A percentile compares a stretch with the other conserved stretches of the same genome.
Conservation (phyloP, 768 basidiomycete genomes). For the Mycena sanguinolenta region DNA sequence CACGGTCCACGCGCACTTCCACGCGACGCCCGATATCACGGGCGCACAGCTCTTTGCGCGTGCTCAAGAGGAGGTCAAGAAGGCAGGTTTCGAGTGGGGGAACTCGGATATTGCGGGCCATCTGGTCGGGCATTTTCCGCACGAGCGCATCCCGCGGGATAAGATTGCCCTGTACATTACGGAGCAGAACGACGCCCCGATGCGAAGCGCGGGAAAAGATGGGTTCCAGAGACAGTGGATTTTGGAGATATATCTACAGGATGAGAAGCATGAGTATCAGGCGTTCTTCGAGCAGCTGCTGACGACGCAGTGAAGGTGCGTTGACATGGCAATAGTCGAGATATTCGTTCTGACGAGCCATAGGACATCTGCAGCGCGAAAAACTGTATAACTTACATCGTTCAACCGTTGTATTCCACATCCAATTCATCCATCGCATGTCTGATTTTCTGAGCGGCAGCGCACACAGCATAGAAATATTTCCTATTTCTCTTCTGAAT, state of each 20-base stretch:
- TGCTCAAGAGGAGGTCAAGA: conserved; percentile 12
- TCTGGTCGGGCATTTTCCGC: conserved; percentile 23
- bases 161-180: conserved; percentile 20
- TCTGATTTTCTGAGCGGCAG: no score
- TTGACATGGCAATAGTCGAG: background rate
- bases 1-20: conserved; percentile 14
- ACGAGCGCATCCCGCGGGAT: conserved; percentile 24
- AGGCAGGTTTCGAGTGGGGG: conserved; percentile 21
- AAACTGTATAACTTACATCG: no score
- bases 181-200: conserved; percentile 13
- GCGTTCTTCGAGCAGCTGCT: conserved; percentile 24
- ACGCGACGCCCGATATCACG: conserved; percentile 21
- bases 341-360: conserved; percentile 1
- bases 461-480: no score
- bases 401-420: no score
- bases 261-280: conserved; percentile 11
- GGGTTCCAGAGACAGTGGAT: conserved; percentile 22
- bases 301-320: conserved; percentile 13
- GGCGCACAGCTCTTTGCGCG: conserved; percentile 17
- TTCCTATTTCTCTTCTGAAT: no score
- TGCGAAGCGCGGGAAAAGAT: conserved; percentile 20
- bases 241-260: conserved; percentile 20
- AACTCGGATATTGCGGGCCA: conserved; percentile 21
- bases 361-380: no score
- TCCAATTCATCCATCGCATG: no score